These are phyloP conservation scores for Chaetomidium leptoderma DNA, from an alignment of 495 filamentous ascomycete species.

Conservation along the genomic window DNA sequence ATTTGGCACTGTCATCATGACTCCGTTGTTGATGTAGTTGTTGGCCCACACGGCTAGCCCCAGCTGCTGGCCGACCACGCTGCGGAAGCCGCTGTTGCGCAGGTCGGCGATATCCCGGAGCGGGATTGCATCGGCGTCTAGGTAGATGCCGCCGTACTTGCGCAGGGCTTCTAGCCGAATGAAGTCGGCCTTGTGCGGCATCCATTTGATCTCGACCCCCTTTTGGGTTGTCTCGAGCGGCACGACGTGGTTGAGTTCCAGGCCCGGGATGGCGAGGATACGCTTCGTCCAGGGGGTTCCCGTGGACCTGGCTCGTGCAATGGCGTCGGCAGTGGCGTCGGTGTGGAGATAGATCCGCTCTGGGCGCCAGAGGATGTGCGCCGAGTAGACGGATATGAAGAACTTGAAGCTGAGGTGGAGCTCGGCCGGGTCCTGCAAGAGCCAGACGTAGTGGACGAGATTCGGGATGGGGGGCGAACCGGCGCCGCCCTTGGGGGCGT, in stretches of 20 bases:
- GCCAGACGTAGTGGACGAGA: conserved; percentile 27
- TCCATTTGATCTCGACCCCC: conserved; percentile 13
- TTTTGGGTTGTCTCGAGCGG: conserved; percentile 2
- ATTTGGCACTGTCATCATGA: conserved; percentile 14
- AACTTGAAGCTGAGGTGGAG: conserved; percentile 21
- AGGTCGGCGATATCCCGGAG: conserved; percentile 16
- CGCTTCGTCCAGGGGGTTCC: conserved; percentile 17
- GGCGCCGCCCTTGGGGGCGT: not conserved
- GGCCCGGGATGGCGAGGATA: conserved; percentile 13
- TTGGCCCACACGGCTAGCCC: conserved; percentile 3
- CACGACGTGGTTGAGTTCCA: conserved; percentile 10
- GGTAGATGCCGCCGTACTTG: conserved; percentile 20
- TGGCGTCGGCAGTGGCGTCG: conserved; percentile 14
- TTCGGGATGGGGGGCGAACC: conserved; percentile 16
- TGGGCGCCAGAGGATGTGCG: conserved; percentile 19
- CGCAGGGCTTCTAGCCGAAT: conserved; percentile 12
- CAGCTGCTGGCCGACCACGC: conserved; percentile 10
- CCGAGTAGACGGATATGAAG: conserved; percentile 24
- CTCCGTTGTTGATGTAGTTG: conserved; percentile 21
- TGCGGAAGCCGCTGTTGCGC: conserved; percentile 17
- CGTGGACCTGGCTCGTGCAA: conserved; percentile 1
- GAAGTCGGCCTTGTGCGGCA: conserved; percentile 20
- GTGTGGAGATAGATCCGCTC: conserved; percentile 26
- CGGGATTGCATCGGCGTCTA: conserved; percentile 21
- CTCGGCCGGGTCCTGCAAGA: conserved; percentile 18